These are phyloP conservation scores for Monosporascus sp. DNA, from an alignment of 2,329 filamentous ascomycete species.

Conservation along the genomic window DNA sequence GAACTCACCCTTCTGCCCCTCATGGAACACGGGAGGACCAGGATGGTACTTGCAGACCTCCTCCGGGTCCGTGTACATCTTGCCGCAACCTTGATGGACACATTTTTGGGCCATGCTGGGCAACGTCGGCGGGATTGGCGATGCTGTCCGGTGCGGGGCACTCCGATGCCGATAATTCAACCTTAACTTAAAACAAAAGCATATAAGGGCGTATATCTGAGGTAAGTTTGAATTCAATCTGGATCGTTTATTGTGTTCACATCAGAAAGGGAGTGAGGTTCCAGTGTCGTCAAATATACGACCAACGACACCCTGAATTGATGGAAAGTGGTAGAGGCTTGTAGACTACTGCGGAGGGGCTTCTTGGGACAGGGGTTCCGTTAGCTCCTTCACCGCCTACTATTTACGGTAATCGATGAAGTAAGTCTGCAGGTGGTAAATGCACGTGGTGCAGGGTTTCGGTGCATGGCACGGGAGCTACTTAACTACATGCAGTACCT, in stretches of 20 bases:
- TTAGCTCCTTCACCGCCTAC: not conserved
- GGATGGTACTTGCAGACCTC: slow-evolving; percentile 91
- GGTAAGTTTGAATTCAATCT: too few relatives aligned
- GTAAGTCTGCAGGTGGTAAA: not conserved
- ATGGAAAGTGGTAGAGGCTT: slow-evolving; percentile 1
- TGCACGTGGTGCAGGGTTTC: not conserved
- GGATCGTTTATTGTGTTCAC: too few relatives aligned
- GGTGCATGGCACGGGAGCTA: not conserved
- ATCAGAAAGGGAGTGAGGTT: too few relatives aligned
- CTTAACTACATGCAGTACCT: not conserved
- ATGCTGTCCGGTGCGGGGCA: too few relatives aligned
- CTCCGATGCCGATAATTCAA: too few relatives aligned
- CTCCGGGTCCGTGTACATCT: slow-evolving; percentile 73
- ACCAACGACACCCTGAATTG: not conserved
- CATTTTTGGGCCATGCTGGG: slow-evolving; percentile 71
- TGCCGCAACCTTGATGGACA: slow-evolving; percentile 93
- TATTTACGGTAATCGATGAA: not conserved
- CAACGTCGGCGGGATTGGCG: not conserved
- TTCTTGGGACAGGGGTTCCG: not conserved
- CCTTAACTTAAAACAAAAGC: too few relatives aligned
- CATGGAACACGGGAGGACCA: slow-evolving; percentile 90
- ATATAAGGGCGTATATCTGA: too few relatives aligned
- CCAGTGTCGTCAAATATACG: not conserved
- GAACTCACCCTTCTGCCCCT: slow-evolving; percentile 88
- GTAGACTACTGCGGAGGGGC: not conserved